Conservation (phyloP, 164 flowering plant genomes). For the Hamamelis virginiana region DNA sequence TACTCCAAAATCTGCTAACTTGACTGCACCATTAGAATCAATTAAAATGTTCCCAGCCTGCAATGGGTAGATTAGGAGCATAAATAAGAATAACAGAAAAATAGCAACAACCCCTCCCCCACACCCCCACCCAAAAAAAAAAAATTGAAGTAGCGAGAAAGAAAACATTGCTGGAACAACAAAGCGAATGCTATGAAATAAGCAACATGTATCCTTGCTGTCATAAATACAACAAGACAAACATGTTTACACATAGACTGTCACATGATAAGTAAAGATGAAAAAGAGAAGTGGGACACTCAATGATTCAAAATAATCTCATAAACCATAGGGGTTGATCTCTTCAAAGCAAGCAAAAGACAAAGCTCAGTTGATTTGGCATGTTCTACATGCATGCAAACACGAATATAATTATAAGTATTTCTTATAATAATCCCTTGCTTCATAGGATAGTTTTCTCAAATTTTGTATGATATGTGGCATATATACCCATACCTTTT, state of each 20-base stretch:
- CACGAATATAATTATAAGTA: neutral
- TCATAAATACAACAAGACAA: neutral
- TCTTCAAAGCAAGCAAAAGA: neutral
- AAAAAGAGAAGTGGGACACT: neutral
- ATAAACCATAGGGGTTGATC: neutral
- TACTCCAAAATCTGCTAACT: conserved; percentile 94
- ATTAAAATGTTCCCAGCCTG: conserved; percentile 95
- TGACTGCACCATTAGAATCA: conserved; percentile 78
- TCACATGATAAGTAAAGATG: neutral
- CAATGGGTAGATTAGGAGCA: conserved; percentile 8
- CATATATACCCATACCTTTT: neutral
- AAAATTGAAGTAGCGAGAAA: neutral
- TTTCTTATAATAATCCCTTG: neutral
- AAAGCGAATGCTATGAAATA: neutral
- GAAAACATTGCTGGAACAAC: neutral
- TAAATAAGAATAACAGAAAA: neutral
- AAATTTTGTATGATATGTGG: neutral
- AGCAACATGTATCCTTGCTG: neutral
- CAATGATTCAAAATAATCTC: neutral
- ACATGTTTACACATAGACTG: neutral
- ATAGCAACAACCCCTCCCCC: too few relatives aligned
- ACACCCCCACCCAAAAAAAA: neutral
- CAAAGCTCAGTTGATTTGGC: neutral
- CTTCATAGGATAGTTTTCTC: neutral
- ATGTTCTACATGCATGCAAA: neutral